Percentiles rank a stretch among this genome's conserved stretches.
Evolutionary conservation across 257 asterid genomes (phyloP).

Genomic region (Fraxinus pennsylvanica): DNA sequence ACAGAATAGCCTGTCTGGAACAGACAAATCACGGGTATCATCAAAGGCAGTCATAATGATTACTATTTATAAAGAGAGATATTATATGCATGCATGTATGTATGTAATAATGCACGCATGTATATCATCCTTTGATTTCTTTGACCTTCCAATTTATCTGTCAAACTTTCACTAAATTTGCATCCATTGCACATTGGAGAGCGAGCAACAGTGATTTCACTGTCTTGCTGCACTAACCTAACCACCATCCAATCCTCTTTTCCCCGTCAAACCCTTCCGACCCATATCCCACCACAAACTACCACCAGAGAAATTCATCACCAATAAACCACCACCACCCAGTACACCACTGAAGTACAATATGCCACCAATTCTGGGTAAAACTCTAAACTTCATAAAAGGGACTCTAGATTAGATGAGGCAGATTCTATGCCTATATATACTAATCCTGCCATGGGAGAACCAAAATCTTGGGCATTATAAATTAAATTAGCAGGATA

Average conservation of each 20-base stretch:
- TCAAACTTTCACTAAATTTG: not conserved
- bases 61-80: not conserved
- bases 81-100: not conserved
- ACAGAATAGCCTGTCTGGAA: constrained; percentile 95
- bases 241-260: not conserved
- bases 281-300: not conserved
- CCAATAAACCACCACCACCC: not conserved
- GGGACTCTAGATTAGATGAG: not conserved
- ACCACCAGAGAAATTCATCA: not conserved
- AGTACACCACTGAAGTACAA: not conserved
- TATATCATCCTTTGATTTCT: not conserved
- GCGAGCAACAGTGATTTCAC: not conserved
- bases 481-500: not conserved
- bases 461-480: not conserved
- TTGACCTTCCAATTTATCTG: not conserved
- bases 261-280: not conserved
- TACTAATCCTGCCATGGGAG: not conserved
- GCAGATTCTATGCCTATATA: not conserved
- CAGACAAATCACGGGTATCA: constrained; percentile 8
- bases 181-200: too few relatives aligned
- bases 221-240: not conserved
- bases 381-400: not conserved
- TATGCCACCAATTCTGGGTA: not conserved
- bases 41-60: not conserved
- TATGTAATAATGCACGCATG: not conserved